These are phyloP conservation scores for Allantophomopsis cytisporea DNA, from an alignment of 2,329 filamentous ascomycete genomes.

Conservation along the genomic window DNA sequence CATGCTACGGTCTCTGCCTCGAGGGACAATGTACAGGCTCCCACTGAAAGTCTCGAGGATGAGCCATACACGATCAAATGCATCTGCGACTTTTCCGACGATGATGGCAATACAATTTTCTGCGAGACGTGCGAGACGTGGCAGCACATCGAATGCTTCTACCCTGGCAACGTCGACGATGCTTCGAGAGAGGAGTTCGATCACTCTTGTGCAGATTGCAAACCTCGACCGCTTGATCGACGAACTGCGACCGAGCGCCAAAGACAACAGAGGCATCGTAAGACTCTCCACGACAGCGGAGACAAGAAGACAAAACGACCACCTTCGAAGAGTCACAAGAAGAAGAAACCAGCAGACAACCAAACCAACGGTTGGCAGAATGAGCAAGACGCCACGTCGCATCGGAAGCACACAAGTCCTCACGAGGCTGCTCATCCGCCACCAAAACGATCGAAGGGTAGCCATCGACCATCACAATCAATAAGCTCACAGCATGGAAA, in stretches of 20 bases:
- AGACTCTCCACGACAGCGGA: conserved; percentile 27
- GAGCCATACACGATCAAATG: conserved; percentile 95
- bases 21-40: conserved; percentile 12
- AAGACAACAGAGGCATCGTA: conserved; percentile 42
- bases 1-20: conserved; percentile 9
- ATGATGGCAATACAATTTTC: conserved; percentile 95
- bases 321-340: conserved; percentile 73
- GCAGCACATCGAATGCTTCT: conserved; percentile 98
- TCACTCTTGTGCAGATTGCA: conserved; percentile 84
- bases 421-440: conserved; percentile 34
- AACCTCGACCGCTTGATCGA: conserved; percentile 60
- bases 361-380: conserved; percentile 54
- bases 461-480: conserved; percentile 67
- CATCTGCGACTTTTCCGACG: conserved; percentile 85
- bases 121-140: conserved; percentile 94
- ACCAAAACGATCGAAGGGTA: conserved; percentile 69
- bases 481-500: conserved; percentile 54
- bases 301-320: conserved; percentile 66
- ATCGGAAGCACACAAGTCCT: conserved; percentile 31
- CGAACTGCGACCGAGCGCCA: conserved; percentile 66
- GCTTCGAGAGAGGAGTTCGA: conserved; percentile 58
- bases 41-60: conserved; percentile 44
- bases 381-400: conserved; percentile 31
- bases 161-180: conserved; percentile 58
- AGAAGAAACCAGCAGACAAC: conserved; percentile 65